Base-by-base conservation (phyloP, 768 basidiomycete genomes). In the Hygrophoropsis aurantiaca region DNA sequence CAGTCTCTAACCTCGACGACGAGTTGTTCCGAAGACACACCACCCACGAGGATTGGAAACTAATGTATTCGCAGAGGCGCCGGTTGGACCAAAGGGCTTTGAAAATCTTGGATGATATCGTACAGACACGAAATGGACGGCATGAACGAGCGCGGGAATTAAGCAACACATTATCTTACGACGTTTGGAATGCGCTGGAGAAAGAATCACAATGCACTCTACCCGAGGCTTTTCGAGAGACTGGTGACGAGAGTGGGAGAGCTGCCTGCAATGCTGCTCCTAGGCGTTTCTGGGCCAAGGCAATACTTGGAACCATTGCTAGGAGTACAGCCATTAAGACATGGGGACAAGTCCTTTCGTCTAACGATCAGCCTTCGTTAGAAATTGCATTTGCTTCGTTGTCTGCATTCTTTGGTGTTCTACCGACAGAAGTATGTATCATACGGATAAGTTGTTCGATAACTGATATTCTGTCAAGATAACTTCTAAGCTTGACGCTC, bases 181-280 rank as follows among this genome's bases (percentile, higher is more conserved):
- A 84, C 49, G 71, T 75, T 32, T 84, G 79, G 79, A 77, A 83
- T 55, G 73, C 60, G 15, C 57, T 84, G 44, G 67, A 74, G 16
- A 52, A 69, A 11, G 73, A 75, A 53, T 57, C 66, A 23, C 55
- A 60, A 18, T 63, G 66, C 15, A 58, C 72, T 19, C 41, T 74
- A 26, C 72, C 75, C 0, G 46, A 53, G 26, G 52, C 56, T 39
- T 61, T 72, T 41, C 41, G 47, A 39, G 55, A 49, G 15, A 60
- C 56, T 20, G 46, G 46, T 13, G 52, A 41, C 40, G 37, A 34
- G 26, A 20, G 27, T 33, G 25, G 23, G 33, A 33, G 45, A 40
- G 23, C 47, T 53, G 16, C 44, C 51, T 18, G 51, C 58, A 59
- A 72, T 42, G 66, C 71, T 4, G 46, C 76, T 19, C 73, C 78